Conservation (phyloP, 2,329 filamentous ascomycete genomes). For the Xylogone sp. region DNA sequence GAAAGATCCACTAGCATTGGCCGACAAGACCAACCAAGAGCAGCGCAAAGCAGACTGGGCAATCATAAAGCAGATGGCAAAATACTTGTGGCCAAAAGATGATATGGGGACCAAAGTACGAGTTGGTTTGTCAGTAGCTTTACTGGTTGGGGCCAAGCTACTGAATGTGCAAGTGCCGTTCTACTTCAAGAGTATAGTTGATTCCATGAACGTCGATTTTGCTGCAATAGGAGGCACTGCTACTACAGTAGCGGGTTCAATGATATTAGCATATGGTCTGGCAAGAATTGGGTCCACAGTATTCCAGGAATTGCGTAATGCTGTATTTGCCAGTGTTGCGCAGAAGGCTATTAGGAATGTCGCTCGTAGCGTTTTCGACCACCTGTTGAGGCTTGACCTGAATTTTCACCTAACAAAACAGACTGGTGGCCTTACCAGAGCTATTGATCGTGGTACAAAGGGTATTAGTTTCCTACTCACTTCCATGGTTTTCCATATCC, state of each 20-base stretch:
- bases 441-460: slow-evolving; percentile 95
- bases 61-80: slow-evolving; percentile 96
- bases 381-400: slow-evolving; percentile 82
- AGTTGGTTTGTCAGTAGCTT: slow-evolving; percentile 76
- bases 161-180: slow-evolving; percentile 98
- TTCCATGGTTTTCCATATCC: slow-evolving; percentile 97
- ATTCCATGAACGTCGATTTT: slow-evolving; percentile 96
- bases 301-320: slow-evolving; percentile 92
- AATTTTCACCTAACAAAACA: slow-evolving; percentile 93
- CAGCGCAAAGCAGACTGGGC: slow-evolving; percentile 97
- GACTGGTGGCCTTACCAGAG: slow-evolving; percentile 88
- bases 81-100: slow-evolving; percentile 94
- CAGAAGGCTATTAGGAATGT: slow-evolving; percentile 94
- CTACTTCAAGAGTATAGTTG: slow-evolving; percentile 98
- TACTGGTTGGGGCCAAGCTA: slow-evolving; percentile 88
- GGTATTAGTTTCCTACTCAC: slow-evolving; percentile 96
- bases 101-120: slow-evolving; percentile 78
- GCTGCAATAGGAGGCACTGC: slow-evolving; percentile 83
- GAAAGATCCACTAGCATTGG: slow-evolving; percentile 56
- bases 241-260: slow-evolving; percentile 81
- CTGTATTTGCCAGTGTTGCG: slow-evolving; percentile 92
- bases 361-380: slow-evolving; percentile 87
- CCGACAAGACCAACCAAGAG: slow-evolving; percentile 71
- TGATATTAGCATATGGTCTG: slow-evolving; percentile 89
- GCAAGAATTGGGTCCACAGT: slow-evolving; percentile 84